Conservation (phyloP, 257 asterid genomes). For the Leonotis leonurus region DNA sequence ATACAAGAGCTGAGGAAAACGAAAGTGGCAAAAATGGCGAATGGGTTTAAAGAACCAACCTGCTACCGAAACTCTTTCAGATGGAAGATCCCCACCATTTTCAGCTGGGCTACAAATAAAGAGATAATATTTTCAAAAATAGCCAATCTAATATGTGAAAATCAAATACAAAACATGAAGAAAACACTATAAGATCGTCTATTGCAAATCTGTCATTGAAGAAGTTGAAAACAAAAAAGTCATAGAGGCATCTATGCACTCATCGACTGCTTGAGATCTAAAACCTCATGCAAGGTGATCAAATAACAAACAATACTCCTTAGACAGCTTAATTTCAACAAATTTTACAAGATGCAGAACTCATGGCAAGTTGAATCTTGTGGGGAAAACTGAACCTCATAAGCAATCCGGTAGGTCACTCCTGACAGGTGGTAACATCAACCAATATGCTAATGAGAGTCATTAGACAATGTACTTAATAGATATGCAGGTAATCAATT, state of each 20-base stretch:
- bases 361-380: background rate
- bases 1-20: background rate
- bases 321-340: background rate
- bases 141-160: background rate
- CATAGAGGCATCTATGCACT: background rate
- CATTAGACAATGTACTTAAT: background rate
- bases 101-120: conserved; percentile 38
- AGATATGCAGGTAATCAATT: background rate
- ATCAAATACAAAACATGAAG: background rate
- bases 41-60: conserved; percentile 36
- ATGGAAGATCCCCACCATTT: conserved; percentile 36
- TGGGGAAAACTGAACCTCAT: background rate
- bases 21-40: background rate
- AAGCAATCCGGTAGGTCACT: background rate
- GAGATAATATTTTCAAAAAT: background rate
- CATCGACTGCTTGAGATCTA: background rate
- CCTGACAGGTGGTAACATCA: background rate
- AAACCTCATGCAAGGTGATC: background rate
- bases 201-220: background rate
- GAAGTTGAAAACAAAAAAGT: background rate
- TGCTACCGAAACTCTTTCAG: conserved; percentile 47
- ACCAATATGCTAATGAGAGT: background rate
- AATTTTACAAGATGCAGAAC: background rate
- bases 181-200: background rate
- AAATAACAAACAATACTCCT: background rate